Conservation (phyloP, 345 rosid species). For the Pistacia atlantica region DNA sequence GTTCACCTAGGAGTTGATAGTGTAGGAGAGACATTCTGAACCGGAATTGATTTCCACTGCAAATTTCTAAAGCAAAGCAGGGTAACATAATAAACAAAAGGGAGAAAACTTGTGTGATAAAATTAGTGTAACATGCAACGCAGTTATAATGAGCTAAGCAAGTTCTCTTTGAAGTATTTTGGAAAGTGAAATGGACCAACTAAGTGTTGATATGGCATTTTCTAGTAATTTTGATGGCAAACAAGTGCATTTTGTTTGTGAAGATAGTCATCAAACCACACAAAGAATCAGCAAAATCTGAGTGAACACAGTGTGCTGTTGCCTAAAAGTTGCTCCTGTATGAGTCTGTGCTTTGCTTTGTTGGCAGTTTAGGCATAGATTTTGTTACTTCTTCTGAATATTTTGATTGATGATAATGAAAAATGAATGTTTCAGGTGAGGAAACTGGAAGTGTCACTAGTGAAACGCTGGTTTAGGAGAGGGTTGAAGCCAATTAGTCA, state of each 20-base stretch:
- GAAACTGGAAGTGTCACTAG: conserved; percentile 65
- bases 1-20: background rate
- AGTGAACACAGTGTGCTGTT: background rate
- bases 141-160: background rate
- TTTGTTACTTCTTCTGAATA: conserved; percentile 1
- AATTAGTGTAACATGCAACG: background rate
- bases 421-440: conserved; percentile 63
- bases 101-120: background rate
- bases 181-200: background rate
- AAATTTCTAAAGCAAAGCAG: background rate
- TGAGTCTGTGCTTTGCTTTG: background rate
- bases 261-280: background rate
- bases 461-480: conserved; percentile 62
- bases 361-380: background rate
- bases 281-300: background rate
- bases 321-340: background rate
- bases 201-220: background rate
- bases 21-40: background rate
- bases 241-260: background rate
- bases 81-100: background rate
- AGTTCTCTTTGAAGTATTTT: background rate
- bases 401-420: conserved; percentile 10
- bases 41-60: background rate
- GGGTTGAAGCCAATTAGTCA: conserved; percentile 72
- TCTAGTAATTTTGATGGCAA: background rate